Percentiles rank a stretch among this genome's conserved stretches.
Conservation (phyloP, 1,139 yeast species). For the Geotrichum histeridarum region DNA sequence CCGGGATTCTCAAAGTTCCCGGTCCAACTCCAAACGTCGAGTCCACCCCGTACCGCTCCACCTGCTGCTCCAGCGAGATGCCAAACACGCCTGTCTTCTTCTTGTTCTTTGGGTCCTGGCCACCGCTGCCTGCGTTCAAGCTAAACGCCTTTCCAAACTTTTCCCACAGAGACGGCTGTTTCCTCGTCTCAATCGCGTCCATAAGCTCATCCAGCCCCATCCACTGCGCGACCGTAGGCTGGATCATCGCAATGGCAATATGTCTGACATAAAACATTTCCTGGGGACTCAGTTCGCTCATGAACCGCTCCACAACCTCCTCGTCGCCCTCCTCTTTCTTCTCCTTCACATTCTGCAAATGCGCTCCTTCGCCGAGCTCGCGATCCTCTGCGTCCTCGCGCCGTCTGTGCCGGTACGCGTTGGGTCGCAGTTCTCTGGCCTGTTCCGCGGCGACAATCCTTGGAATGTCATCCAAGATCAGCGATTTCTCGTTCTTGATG, state of each 20-base stretch:
- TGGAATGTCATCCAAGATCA: conserved; percentile 93
- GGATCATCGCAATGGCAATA: conserved; percentile 61
- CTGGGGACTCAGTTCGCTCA: conserved; percentile 60
- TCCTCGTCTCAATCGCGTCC: conserved; percentile 53
- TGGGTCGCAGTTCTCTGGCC: conserved; percentile 64
- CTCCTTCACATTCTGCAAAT: conserved; percentile 22
- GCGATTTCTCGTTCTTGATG: conserved; percentile 72
- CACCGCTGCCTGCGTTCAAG: conserved; percentile 30
- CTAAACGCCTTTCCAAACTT: conserved; percentile 48
- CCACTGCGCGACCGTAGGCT: conserved; percentile 37
- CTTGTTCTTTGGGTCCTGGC: conserved; percentile 23
- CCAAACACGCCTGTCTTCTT: conserved; percentile 63
- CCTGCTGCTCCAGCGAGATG: conserved; percentile 63
- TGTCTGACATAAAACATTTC: conserved; percentile 65
- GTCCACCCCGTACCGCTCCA: conserved; percentile 75
- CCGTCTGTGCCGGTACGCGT: conserved; percentile 22
- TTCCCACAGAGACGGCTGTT: conserved; percentile 61
- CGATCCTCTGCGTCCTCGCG: conserved; percentile 21
- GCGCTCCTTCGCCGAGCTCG: conserved; percentile 19
- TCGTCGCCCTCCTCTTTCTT: not conserved
- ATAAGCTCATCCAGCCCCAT: conserved; percentile 50
- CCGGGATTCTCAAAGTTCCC: conserved; percentile 69
- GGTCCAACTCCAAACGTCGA: conserved; percentile 88
- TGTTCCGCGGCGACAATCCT: conserved; percentile 96
- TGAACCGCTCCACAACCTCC: conserved; percentile 40